Conservation (phyloP, 345 rosid species). For the Citrus sp. region DNA sequence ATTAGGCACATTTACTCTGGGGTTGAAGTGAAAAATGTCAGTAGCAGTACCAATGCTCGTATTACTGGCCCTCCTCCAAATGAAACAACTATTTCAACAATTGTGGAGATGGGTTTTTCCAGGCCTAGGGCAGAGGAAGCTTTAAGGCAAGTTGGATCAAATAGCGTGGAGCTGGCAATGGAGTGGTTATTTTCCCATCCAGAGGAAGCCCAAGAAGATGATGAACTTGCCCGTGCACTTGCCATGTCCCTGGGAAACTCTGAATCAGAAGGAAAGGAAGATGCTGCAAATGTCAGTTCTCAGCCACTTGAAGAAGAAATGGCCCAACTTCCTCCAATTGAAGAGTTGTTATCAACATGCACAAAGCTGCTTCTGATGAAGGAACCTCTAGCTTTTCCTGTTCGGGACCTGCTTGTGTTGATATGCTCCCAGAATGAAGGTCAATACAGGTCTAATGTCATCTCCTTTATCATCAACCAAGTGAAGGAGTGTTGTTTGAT, state of each 20-base stretch:
- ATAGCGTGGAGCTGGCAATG: conserved; percentile 96
- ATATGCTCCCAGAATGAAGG: conserved; percentile 89
- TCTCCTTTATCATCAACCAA: conserved; percentile 70
- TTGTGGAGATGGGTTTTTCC: conserved; percentile 97
- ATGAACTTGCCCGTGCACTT: conserved; percentile 97
- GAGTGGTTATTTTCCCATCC: conserved; percentile 97
- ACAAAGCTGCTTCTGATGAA: conserved; percentile 85
- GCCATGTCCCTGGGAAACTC: conserved; percentile 94
- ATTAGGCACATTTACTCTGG: conserved; percentile 88
- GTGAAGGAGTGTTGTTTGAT: conserved; percentile 53
- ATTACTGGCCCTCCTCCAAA: conserved; percentile 83
- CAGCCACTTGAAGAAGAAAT: conserved; percentile 66
- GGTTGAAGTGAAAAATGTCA: conserved; percentile 77
- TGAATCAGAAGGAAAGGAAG: conserved; percentile 73
- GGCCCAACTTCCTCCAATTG: conserved; percentile 83
- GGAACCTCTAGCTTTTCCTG: conserved; percentile 85
- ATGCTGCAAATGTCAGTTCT: conserved; percentile 40
- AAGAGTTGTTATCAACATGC: conserved; percentile 82
- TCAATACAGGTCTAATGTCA: conserved; percentile 69
- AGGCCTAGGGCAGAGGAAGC: conserved; percentile 97
- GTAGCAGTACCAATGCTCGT: conserved; percentile 51
- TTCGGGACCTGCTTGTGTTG: conserved; percentile 79
- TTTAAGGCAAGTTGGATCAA: conserved; percentile 84
- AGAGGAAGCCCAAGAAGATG: conserved; percentile 90
- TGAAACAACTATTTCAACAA: conserved; percentile 80